Evolutionary conservation across 2,329 filamentous ascomycete species (phyloP), one percentile per base, ranked within the genome.

Genomic region (Stachybotrys chlorohalonatus): DNA sequence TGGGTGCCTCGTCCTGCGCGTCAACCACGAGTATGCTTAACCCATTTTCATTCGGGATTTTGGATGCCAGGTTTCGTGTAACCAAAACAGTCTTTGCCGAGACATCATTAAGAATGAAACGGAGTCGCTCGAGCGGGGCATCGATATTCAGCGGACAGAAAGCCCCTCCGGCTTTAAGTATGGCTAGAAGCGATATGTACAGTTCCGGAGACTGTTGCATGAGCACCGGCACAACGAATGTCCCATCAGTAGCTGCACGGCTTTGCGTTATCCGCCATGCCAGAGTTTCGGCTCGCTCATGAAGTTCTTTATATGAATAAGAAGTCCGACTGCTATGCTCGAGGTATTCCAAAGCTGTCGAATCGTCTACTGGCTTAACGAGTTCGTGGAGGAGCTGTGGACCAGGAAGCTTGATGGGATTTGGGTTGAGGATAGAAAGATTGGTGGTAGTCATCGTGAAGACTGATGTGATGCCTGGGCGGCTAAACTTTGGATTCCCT

Each of bases 101-200:
- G 46, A 95, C 81, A 74, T 96, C 90, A n/a, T 81, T 68, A 15
- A 92, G 70, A 52, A 96, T 92, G 66, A 95, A 96, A 52, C 78
- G 81, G 48, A 95, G 77, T 51, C 92, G 80, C 53, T 95, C 90
- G 5, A 76, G 68, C 0, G 92, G 92, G 0, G 86, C 82, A 68
- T 95, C 91, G 51, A 89, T 77, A 57, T 87, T 87, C 54, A 96
- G 73, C 0, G 92, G 91, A 60, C 91, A 96, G 63, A 96, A 96
- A 0, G 90, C 90, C 42, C 82, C 89, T 7, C 92, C 92, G 11
- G 85, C 84, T 68, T 92, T 91, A 50, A 96, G 75, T 53, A 93
- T 82, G 4, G 86, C 90, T 49, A 96, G 69, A 58, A 89, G 80
- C 1, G 89, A 78, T 55, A 94, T 78, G 68, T 96, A 96, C 30